Percentiles rank a stretch among this genome's conserved stretches.
Evolutionary conservation across 345 rosid species (phyloP).

Genomic region (Salix brachista): DNA sequence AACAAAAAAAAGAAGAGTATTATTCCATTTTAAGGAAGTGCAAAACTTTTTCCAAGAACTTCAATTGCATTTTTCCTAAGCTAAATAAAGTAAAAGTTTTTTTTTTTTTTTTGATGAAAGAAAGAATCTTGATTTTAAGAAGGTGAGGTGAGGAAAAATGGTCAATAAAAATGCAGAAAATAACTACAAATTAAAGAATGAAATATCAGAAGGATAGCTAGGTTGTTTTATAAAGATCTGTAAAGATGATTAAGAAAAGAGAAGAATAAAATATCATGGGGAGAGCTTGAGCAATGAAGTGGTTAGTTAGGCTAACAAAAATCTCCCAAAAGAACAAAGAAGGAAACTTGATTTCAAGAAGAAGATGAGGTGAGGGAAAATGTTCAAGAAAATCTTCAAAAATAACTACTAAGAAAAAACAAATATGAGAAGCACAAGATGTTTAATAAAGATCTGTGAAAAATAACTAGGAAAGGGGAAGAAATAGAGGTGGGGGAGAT

Average conservation of each 20-base stretch:
- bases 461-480: not conserved
- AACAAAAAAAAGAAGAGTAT: not conserved
- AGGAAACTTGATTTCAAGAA: not conserved
- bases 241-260: not conserved
- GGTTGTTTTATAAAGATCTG: not conserved
- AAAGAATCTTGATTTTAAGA: not conserved
- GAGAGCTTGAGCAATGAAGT: not conserved
- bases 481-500: not conserved
- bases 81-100: not conserved
- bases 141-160: not conserved
- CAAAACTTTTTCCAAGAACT: not conserved
- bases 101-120: not conserved
- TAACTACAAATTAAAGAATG: not conserved
- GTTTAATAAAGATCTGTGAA: not conserved
- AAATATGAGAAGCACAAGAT: not conserved
- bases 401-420: not conserved
- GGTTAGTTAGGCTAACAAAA: not conserved
- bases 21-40: not conserved
- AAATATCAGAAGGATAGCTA: not conserved
- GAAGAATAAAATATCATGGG: not conserved
- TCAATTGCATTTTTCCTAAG: not conserved
- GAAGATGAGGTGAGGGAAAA: not conserved
- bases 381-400: not conserved
- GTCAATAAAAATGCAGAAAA: not conserved
- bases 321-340: not conserved